Evolutionary conservation across 805 yeast genomes (phyloP).

Genomic region (Monosporozyma servazzii): DNA sequence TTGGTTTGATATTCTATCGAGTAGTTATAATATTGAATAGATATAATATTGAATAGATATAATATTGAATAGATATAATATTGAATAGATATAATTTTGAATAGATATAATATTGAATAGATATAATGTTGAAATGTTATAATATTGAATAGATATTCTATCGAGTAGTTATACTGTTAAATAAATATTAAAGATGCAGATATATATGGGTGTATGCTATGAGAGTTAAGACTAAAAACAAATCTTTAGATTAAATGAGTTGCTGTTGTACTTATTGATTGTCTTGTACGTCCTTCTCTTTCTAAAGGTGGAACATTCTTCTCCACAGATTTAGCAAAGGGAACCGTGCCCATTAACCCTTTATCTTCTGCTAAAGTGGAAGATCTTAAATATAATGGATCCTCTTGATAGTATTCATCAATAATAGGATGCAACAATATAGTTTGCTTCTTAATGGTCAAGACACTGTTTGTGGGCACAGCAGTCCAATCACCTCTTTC

Average conservation of each 20-base stretch:
- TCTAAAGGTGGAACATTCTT: conserved; percentile 65
- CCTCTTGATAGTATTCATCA: conserved; percentile 79
- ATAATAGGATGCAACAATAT: conserved; percentile 83
- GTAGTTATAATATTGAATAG: too few relatives aligned
- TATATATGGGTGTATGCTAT: not conserved
- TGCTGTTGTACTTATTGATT: conserved; percentile 8
- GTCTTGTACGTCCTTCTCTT: conserved; percentile 56
- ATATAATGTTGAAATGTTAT: too few relatives aligned
- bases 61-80: too few relatives aligned
- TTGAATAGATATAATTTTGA: too few relatives aligned
- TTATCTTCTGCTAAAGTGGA: conserved; percentile 78
- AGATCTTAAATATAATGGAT: conserved; percentile 59
- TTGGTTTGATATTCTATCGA: too few relatives aligned
- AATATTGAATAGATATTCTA: too few relatives aligned
- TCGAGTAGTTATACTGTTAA: too few relatives aligned
- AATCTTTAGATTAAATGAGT: not conserved
- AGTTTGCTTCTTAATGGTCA: conserved; percentile 77
- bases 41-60: too few relatives aligned
- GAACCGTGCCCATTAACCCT: conserved; percentile 90
- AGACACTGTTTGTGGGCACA: conserved; percentile 82
- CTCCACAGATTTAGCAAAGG: conserved; percentile 45
- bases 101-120: too few relatives aligned
- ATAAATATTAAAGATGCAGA: not conserved
- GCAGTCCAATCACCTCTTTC: conserved; percentile 97
- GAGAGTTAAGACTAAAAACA: too few relatives aligned